Conservation (phyloP, 2,329 filamentous ascomycete genomes). For the Aplosporella prunicola region DNA sequence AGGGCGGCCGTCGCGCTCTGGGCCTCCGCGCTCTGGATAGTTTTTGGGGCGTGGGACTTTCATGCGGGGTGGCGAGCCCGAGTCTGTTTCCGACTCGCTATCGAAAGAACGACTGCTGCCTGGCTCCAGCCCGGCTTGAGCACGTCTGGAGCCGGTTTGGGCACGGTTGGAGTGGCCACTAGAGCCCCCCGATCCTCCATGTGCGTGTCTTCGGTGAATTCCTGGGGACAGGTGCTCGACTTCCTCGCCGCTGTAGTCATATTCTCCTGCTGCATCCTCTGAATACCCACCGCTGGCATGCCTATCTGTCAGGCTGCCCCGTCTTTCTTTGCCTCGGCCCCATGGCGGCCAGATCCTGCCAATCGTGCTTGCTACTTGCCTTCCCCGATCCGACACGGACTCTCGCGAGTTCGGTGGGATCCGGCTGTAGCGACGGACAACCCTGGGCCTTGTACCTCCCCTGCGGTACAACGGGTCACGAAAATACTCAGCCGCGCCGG, state of each 20-base stretch:
- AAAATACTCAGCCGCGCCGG: conserved; percentile 39
- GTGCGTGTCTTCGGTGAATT: conserved; percentile 13
- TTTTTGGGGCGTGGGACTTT: too few relatives aligned
- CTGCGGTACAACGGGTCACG: conserved; percentile 41
- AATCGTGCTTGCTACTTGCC: conserved; percentile 21
- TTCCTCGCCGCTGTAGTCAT: conserved; percentile 3
- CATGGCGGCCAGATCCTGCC: conserved; percentile 25
- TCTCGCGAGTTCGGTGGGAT: conserved; percentile 17
- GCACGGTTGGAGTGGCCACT: conserved; percentile 13
- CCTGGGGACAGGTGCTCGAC: conserved; percentile 18
- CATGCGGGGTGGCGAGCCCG: too few relatives aligned
- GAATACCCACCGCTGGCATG: conserved; percentile 13
- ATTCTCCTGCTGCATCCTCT: conserved; percentile 14
- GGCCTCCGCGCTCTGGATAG: too few relatives aligned
- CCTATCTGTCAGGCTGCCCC: conserved; percentile 18
- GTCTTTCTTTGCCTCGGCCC: conserved; percentile 16
- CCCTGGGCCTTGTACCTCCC: conserved; percentile 32
- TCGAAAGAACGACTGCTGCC: too few relatives aligned
- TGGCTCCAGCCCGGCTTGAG: too few relatives aligned
- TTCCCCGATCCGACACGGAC: conserved; percentile 21
- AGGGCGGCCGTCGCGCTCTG: conserved; percentile 19
- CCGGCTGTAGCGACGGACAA: conserved; percentile 32
- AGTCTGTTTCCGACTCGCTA: too few relatives aligned
- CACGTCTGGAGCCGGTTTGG: too few relatives aligned
- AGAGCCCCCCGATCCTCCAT: too few relatives aligned